Evolutionary conservation across 768 basidiomycete genomes (phyloP), one percentile per base, ranked within the genome.

Genomic region (Suillus subaureus): DNA sequence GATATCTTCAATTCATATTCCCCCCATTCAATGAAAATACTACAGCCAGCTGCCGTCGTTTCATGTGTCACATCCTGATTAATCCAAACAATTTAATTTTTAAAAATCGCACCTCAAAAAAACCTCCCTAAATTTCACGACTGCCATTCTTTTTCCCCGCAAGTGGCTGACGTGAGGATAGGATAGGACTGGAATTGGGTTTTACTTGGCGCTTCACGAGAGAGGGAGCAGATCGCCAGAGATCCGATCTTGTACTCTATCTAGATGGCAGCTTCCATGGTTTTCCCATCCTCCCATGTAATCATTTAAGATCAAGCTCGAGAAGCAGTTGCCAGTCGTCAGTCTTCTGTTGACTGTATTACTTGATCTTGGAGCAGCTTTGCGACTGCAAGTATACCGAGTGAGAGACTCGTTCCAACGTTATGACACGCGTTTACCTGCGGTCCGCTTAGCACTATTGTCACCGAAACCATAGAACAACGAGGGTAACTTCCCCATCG

Each of bases 1-100:
- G 33, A 33, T 33, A 33, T 33, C 16, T 21, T 42, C 35, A n/a
- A 26, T 39, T 33, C 33, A 33, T 33, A 33, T 33, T 33, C 33
- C 51, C 65, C 65, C 73, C 70, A 71, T 60, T 74, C 71, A 69
- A 75, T 73, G 73, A 75, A 75, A 75, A 71, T n/a, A 65, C 28
- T 26, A 58, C 37, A 37, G 23, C 37, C 9, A 58, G 8, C 56
- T 37, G 56, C 56, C 13, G 35, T 52, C 16, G 7, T 52, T 52
- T 52, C 51, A 52, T 33, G 33, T 33, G 33, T 33, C 33, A 33
- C 33, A 5, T 33, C 33, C 33, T 6, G 33, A 33, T 33, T 33
- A 33, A 33, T 33, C 31, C 31, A 31, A 51, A 28, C 26, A 6
- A 15, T 51, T 3, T 6, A 51, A 16, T 40, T 52, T 52, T 51